These are phyloP conservation scores for Friedmanniomyces simplex DNA, from an alignment of 495 filamentous ascomycete genomes.

Conservation along the genomic window DNA sequence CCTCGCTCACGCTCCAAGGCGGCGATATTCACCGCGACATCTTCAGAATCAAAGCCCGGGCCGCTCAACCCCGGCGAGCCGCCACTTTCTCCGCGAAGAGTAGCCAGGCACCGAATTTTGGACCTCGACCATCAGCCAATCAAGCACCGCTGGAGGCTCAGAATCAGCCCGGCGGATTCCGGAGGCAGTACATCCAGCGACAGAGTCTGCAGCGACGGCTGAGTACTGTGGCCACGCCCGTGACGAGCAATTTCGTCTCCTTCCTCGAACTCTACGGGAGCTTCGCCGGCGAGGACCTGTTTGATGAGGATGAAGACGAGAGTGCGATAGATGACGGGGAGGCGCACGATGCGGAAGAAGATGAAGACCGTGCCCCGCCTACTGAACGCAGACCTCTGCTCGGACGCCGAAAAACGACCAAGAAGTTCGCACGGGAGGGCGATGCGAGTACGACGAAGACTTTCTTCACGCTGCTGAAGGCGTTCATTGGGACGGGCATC, in stretches of 20 bases:
- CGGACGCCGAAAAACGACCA: constrained; percentile 36
- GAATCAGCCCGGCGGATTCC: constrained; percentile 50
- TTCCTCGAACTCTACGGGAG: constrained; percentile 61
- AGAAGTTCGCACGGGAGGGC: constrained; percentile 35
- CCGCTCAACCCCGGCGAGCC: constrained; percentile 40
- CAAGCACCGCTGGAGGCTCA: constrained; percentile 35
- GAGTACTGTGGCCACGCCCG: constrained; percentile 36
- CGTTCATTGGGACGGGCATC: constrained; percentile 56
- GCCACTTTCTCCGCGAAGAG: constrained; percentile 45
- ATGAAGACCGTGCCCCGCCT: constrained; percentile 26
- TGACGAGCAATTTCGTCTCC: constrained; percentile 55
- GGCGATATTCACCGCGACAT: constrained; percentile 60
- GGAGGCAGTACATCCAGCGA: constrained; percentile 47
- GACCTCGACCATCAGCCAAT: background rate
- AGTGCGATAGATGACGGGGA: constrained; percentile 42
- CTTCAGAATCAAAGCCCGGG: constrained; percentile 38
- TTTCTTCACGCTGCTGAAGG: constrained; percentile 58
- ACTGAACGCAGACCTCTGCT: constrained; percentile 42
- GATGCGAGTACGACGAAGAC: constrained; percentile 51
- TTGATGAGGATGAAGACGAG: constrained; percentile 36
- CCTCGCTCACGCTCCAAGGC: constrained; percentile 52
- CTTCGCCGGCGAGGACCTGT: constrained; percentile 63
- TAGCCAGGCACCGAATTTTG: constrained; percentile 18
- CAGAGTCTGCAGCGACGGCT: constrained; percentile 28
- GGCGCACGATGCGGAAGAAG: constrained; percentile 19